Evolutionary conservation across 2,329 filamentous ascomycete species (phyloP), one percentile per base, ranked within the genome.

Genomic region (Huntiella bhutanensis): DNA sequence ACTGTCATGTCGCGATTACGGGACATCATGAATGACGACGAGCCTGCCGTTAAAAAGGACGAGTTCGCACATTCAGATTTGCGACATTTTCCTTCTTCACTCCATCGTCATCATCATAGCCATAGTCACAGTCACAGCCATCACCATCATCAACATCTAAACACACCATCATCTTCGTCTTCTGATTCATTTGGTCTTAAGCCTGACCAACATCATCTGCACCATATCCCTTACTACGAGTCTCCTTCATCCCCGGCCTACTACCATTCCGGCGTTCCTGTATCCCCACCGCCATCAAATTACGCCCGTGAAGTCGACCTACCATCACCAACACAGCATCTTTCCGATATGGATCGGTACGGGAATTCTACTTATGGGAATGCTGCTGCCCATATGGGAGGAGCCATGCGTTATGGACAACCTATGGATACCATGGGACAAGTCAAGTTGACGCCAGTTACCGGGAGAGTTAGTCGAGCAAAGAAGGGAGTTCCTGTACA

Each of bases 401-500:
- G 22, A 16, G 28, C 5, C 34, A 45, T 36, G 35, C 43, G 33
- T 16, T 45, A 45, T 22, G 28, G 39, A 6, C 13, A 42, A 17
- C 17, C 33, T 5, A 17, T n/a, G 38, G 41, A 32, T 22, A 13
- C 41, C 17, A 12, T 12, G 4, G 15, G 11, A 15, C 62, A 63
- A 12, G 58, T 70, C 53, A 73, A 68, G 56, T 58, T 71, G 52
- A 75, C 71, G 16, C 71, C 71, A 8, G 70, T 75, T 51, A 75
- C 71, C 22, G 61, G 67, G 15, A 67, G 70, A 51, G 66, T 73
- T 36, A 75, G 71, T 55, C 66, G 70, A 51, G 71, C 71, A 40
- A 73, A 71, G 62, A 75, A 75, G 56, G 71, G 71, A 10, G 61
- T 73, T n/a, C 68, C 68, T 12, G 71, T 75, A 45, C 71, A 75